Evolutionary conservation across 495 filamentous ascomycete species (phyloP).

Genomic region (Podospora comata): DNA sequence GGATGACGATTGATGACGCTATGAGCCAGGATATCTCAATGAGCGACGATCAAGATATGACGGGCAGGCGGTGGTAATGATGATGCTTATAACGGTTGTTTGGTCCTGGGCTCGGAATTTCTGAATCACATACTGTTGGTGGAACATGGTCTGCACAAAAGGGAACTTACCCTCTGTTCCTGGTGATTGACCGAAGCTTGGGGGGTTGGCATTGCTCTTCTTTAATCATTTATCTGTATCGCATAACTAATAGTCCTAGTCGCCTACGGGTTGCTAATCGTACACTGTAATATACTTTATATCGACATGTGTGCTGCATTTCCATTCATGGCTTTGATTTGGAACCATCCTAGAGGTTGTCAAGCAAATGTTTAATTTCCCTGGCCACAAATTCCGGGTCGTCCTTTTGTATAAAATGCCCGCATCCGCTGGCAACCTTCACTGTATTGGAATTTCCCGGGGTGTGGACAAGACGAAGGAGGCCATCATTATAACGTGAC

Average conservation of each 20-base stretch:
- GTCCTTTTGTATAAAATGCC: slow-evolving; percentile 63
- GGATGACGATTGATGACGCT: neutral
- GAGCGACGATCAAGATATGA: neutral
- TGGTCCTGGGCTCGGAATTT: neutral
- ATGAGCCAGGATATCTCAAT: neutral
- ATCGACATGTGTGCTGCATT: neutral
- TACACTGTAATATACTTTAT: slow-evolving; percentile 6
- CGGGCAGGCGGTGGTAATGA: neutral
- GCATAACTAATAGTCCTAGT: slow-evolving; percentile 5
- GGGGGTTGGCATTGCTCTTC: neutral
- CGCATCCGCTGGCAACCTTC: slow-evolving; percentile 51
- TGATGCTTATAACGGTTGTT: neutral
- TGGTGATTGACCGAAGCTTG: neutral
- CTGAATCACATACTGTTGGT: neutral
- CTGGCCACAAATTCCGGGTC: slow-evolving; percentile 55
- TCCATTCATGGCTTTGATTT: neutral
- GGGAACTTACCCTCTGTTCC: neutral
- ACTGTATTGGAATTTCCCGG: slow-evolving; percentile 38
- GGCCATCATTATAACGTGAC: slow-evolving; percentile 55
- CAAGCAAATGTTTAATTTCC: slow-evolving; percentile 44
- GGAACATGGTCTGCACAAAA: neutral
- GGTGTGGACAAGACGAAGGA: slow-evolving; percentile 45
- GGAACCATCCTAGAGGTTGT: neutral
- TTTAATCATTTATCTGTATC: neutral
- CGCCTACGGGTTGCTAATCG: neutral